These are phyloP conservation scores for Onygenales sp. DNA, from an alignment of 2,329 filamentous ascomycete species.

Conservation along the genomic window DNA sequence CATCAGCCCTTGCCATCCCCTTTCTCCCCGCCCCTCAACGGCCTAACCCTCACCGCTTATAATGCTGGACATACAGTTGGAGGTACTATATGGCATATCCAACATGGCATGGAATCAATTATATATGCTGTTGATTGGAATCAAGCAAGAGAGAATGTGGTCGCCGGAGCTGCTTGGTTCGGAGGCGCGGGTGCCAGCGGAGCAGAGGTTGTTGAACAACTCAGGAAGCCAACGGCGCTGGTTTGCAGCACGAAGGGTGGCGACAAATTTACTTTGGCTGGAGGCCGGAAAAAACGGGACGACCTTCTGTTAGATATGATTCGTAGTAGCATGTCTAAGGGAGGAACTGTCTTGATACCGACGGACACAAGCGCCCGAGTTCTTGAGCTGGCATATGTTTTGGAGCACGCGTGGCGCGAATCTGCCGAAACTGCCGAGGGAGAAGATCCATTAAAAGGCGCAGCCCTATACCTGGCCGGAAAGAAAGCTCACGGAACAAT, in stretches of 20 bases:
- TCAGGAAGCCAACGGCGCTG: constrained; percentile 85
- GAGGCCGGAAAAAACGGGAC: constrained; percentile 71
- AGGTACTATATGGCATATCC: constrained; percentile 97
- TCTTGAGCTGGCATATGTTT: constrained; percentile 78
- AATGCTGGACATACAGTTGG: constrained; percentile 92
- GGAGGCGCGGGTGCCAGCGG: constrained; percentile 71
- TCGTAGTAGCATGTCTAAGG: constrained; percentile 64
- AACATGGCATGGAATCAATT: constrained; percentile 91
- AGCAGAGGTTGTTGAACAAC: constrained; percentile 83
- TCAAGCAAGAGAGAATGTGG: constrained; percentile 89
- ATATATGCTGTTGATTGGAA: constrained; percentile 99
- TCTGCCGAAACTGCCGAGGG: constrained; percentile 47
- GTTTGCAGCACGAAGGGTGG: constrained; percentile 84
- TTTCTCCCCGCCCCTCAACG: constrained; percentile 80
- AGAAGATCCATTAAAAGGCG: constrained; percentile 40
- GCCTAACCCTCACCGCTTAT: constrained; percentile 90
- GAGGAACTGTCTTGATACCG: constrained; percentile 86
- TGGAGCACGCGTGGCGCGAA: constrained; percentile 84
- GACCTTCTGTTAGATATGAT: constrained; percentile 78
- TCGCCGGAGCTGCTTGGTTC: constrained; percentile 88
- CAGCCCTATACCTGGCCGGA: constrained; percentile 69
- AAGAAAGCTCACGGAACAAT: constrained; percentile 81
- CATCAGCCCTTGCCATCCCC: constrained; percentile 81
- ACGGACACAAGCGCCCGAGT: constrained; percentile 94
- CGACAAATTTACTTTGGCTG: constrained; percentile 58